phyloP scores from a whole-genome alignment of 495 filamentous ascomycete species.

The Penicillium soppii region DNA sequence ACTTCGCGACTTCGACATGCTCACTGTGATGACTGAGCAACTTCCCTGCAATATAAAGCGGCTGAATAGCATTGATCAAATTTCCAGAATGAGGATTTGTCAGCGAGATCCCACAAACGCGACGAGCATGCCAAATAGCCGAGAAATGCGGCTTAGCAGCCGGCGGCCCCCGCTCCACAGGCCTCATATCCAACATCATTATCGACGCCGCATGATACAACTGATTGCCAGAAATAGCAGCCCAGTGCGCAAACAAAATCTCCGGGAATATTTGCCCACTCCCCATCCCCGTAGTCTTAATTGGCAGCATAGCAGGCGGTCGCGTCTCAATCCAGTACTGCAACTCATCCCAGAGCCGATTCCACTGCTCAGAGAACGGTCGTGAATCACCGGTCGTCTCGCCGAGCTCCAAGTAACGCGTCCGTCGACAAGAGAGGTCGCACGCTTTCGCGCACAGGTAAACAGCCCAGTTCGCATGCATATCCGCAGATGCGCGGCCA shows the following conservation, averaged over 20 bases:
- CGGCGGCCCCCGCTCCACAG: conserved; percentile 19
- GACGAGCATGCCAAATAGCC: conserved; percentile 41
- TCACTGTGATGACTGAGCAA: conserved; percentile 40
- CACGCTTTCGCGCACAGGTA: conserved; percentile 38
- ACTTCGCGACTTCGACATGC: conserved; percentile 33
- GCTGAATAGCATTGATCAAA: conserved; percentile 46
- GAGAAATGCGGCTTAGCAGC: conserved; percentile 21
- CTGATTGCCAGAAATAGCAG: conserved; percentile 46
- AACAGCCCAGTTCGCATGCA: conserved; percentile 43
- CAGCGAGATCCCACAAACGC: conserved; percentile 45
- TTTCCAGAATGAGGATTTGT: conserved; percentile 43
- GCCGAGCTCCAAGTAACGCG: conserved; percentile 28
- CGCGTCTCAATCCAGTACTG: conserved; percentile 35
- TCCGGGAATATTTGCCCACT: conserved; percentile 32
- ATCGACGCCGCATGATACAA: conserved; percentile 42
- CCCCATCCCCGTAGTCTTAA: conserved; percentile 25
- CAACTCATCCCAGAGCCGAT: conserved; percentile 36
- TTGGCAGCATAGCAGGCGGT: conserved; percentile 34
- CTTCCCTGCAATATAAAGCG: conserved; percentile 44
- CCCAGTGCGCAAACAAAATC: conserved; percentile 38
- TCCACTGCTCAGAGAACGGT: conserved; percentile 27
- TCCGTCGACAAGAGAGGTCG: conserved; percentile 29
- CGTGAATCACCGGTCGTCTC: conserved; percentile 19
- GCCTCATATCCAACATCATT: conserved; percentile 37
- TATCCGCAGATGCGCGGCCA: conserved; percentile 21